These are phyloP conservation scores for Corynespora cassiicola DNA, from an alignment of 2,329 filamentous ascomycete genomes.

Conservation along the genomic window DNA sequence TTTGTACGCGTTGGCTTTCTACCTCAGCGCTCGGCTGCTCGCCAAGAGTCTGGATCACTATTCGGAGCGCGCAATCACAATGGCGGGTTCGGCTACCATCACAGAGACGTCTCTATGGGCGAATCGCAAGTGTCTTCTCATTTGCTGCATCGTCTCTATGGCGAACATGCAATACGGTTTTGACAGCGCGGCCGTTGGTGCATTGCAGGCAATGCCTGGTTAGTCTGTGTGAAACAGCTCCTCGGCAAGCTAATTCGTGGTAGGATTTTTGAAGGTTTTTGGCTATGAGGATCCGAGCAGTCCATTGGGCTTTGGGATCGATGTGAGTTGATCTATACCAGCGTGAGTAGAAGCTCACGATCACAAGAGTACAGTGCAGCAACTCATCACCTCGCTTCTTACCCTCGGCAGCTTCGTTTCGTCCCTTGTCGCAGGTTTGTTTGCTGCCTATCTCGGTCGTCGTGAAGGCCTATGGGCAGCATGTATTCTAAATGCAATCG, in stretches of 20 bases:
- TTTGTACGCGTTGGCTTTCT: too few relatives aligned
- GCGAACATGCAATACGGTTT: slow-evolving; percentile 60
- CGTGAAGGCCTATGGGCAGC: slow-evolving; percentile 54
- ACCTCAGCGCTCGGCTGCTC: too few relatives aligned
- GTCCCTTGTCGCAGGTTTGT: slow-evolving; percentile 53
- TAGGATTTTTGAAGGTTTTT: slow-evolving; percentile 57
- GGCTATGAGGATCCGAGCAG: slow-evolving; percentile 50
- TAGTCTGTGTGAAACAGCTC: too few relatives aligned
- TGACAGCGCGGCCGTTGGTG: slow-evolving; percentile 52
- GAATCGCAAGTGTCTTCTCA: slow-evolving; percentile 51
- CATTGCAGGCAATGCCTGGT: slow-evolving; percentile 52
- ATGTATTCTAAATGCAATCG: slow-evolving; percentile 50
- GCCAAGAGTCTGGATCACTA: too few relatives aligned
- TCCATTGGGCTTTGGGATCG: slow-evolving; percentile 45
- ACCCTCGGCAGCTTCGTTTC: slow-evolving; percentile 58
- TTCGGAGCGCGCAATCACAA: too few relatives aligned
- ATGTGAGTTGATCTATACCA: slow-evolving; percentile 25
- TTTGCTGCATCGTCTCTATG: slow-evolving; percentile 52
- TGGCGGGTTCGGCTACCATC: too few relatives aligned
- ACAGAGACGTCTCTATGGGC: slow-evolving; percentile 14
- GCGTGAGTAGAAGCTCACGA: slow-evolving; percentile 5
- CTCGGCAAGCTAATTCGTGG: too few relatives aligned
- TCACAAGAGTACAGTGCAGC: slow-evolving; percentile 53
- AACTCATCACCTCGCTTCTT: slow-evolving; percentile 57
- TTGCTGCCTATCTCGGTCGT: slow-evolving; percentile 56